Evolutionary conservation across 768 basidiomycete genomes (phyloP).

Genomic region (Russula compacta): DNA sequence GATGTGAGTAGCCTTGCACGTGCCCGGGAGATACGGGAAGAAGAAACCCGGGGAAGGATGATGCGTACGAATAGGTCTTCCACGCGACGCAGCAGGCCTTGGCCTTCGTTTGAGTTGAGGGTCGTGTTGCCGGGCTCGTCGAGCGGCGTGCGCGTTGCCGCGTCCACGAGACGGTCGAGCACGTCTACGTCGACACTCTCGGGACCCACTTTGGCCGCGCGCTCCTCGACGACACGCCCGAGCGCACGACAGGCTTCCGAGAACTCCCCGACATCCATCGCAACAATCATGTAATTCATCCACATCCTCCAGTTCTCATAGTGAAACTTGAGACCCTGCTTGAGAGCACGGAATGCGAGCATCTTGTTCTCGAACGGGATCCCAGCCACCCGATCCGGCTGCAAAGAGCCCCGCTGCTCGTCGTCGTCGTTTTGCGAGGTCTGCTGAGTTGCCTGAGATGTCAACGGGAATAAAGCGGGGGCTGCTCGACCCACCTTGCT

Average conservation of each 20-base stretch:
- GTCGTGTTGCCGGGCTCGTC: conserved; percentile 30
- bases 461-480: background rate
- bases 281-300: conserved; percentile 93
- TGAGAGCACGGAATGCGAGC: conserved; percentile 87
- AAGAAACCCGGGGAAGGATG: conserved; percentile 75
- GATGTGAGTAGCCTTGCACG: conserved; percentile 75
- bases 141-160: conserved; percentile 53
- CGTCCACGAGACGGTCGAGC: conserved; percentile 80
- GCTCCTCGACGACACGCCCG: conserved; percentile 70
- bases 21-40: conserved; percentile 70
- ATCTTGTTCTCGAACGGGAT: conserved; percentile 68
- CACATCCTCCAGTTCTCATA: conserved; percentile 98
- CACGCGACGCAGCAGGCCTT: conserved; percentile 59
- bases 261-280: conserved; percentile 89
- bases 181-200: conserved; percentile 77
- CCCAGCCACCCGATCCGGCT: conserved; percentile 20
- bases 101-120: conserved; percentile 51
- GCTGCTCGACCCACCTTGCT: conserved; percentile 22
- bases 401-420: background rate
- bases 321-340: conserved; percentile 74
- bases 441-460: background rate
- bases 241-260: conserved; percentile 80
- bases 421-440: background rate
- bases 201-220: conserved; percentile 41
- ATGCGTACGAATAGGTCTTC: conserved; percentile 63